Base-by-base conservation (phyloP, 2,329 filamentous ascomycete species). In the Phialemonium atrogriseum region DNA sequence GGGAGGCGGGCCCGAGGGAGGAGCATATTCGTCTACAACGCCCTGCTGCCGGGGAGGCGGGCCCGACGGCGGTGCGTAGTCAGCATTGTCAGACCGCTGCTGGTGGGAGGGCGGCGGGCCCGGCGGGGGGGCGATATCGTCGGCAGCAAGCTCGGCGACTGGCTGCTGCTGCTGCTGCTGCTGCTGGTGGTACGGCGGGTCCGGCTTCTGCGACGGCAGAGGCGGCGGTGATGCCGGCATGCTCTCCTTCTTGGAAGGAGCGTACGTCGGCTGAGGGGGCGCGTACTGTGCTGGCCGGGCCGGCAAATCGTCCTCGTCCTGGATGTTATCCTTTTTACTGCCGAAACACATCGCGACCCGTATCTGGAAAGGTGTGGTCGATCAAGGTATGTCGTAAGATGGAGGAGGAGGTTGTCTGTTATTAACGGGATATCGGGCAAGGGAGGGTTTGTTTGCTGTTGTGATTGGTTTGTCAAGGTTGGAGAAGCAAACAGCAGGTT, bases 291-390 rank as follows among this genome's bases (percentile, higher is more conserved):
- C 48, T 5, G 62, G 65, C 18, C 61, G 52, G 4, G 66, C 56
- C 7, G 55, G n/a, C n/a, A n/a, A n/a, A n/a, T n/a, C 56, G 18
- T 59, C 59, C 36, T 58, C 47, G 20, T 51, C 47, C 30, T 39
- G 30, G 33, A 36, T 35, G 21, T 48, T 44, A 29, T 60, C 56
- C 35, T 64, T 55, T 30, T 62, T 66, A 41, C 52, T 52, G 26
- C 66, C 62, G 42, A 71, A 70, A 49, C 68, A 72, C 68, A 72
- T 71, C 27, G 22, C n/a, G n/a, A n/a, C n/a, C n/a, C n/a, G n/a
- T n/a, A n/a, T n/a, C n/a, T n/a, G n/a, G n/a, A n/a, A n/a, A n/a
- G n/a, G n/a, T n/a, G n/a, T n/a, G n/a, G n/a, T n/a, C n/a, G n/a
- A n/a, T n/a, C n/a, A n/a, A n/a, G n/a, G n/a, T n/a, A n/a, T n/a